Conservation (phyloP, 2,329 filamentous ascomycete species). For the Phaeosphaeria sp. region DNA sequence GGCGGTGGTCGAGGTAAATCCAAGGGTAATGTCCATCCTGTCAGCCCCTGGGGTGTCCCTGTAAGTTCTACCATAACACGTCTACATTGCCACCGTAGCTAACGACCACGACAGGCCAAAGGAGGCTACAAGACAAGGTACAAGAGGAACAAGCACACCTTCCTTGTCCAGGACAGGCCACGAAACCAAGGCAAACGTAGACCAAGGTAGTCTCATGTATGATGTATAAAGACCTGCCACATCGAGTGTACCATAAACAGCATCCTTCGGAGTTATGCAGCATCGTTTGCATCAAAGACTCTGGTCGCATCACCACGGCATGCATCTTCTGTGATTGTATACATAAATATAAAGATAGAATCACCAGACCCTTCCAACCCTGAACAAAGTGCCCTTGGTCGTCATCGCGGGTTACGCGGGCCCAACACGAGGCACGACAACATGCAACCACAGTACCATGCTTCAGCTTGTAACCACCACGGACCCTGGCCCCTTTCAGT, state of each 20-base stretch:
- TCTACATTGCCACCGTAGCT: background rate
- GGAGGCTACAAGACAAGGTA: constrained; percentile 90
- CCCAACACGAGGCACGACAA: background rate
- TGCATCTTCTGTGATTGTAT: background rate
- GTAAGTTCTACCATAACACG: constrained; percentile 63
- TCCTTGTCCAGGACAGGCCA: constrained; percentile 81
- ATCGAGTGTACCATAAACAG: constrained; percentile 26
- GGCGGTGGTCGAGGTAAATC: constrained; percentile 99
- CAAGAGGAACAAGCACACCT: constrained; percentile 89
- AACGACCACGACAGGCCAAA: constrained; percentile 63
- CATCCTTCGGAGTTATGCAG: background rate
- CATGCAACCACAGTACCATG: background rate
- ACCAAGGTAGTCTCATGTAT: constrained; percentile 38
- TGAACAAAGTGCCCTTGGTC: background rate
- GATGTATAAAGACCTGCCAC: constrained; percentile 24
- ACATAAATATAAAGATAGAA: background rate
- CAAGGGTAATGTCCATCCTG: constrained; percentile 95
- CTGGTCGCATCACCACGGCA: background rate
- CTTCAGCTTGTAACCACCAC: background rate
- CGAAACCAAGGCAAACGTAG: constrained; percentile 91
- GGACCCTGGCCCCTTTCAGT: background rate
- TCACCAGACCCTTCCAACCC: background rate
- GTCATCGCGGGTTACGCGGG: background rate
- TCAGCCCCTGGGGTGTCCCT: constrained; percentile 94
- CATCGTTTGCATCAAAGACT: background rate